These are phyloP conservation scores for Heritiera littoralis DNA, from an alignment of 345 rosid genomes.

Conservation along the genomic window DNA sequence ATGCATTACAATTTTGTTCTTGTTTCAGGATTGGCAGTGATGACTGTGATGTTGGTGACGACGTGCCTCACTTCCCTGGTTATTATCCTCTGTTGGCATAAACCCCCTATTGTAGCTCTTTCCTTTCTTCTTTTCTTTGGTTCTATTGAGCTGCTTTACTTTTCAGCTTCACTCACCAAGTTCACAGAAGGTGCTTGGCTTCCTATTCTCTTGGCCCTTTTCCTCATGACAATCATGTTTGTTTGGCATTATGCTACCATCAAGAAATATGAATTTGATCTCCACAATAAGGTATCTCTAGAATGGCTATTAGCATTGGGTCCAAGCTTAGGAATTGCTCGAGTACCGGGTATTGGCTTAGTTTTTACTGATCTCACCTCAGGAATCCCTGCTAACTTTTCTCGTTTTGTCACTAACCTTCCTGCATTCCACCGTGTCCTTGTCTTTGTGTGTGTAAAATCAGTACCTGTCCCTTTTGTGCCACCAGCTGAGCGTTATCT, in stretches of 20 bases:
- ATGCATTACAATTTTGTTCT: conserved; percentile 14
- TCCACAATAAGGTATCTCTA: conserved; percentile 92
- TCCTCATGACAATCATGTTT: conserved; percentile 88
- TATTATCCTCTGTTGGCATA: conserved; percentile 91
- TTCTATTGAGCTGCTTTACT: conserved; percentile 84
- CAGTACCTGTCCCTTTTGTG: conserved; percentile 89
- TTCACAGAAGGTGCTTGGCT: conserved; percentile 99
- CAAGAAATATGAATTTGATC: conserved; percentile 90
- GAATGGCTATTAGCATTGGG: conserved; percentile 98
- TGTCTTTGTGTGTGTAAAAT: conserved; percentile 89
- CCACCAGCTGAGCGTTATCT: conserved; percentile 92
- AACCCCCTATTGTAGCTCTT: conserved; percentile 75
- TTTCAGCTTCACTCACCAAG: conserved; percentile 96
- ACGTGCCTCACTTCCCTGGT: conserved; percentile 93
- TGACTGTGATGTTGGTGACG: conserved; percentile 98
- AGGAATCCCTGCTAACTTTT: conserved; percentile 96
- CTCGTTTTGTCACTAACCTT: conserved; percentile 96
- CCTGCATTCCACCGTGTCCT: conserved; percentile 94
- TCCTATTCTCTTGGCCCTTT: conserved; percentile 88
- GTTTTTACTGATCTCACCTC: conserved; percentile 94
- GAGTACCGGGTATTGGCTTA: conserved; percentile 94
- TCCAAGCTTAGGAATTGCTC: conserved; percentile 82
- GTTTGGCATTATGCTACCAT: conserved; percentile 96
- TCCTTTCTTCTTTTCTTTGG: conserved; percentile 82
- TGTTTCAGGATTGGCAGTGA: conserved; percentile 87